Percentiles rank a stretch among this genome's conserved stretches.
Conservation (phyloP, 176 grass and related monocot species). For the Oryza meyeriana region DNA sequence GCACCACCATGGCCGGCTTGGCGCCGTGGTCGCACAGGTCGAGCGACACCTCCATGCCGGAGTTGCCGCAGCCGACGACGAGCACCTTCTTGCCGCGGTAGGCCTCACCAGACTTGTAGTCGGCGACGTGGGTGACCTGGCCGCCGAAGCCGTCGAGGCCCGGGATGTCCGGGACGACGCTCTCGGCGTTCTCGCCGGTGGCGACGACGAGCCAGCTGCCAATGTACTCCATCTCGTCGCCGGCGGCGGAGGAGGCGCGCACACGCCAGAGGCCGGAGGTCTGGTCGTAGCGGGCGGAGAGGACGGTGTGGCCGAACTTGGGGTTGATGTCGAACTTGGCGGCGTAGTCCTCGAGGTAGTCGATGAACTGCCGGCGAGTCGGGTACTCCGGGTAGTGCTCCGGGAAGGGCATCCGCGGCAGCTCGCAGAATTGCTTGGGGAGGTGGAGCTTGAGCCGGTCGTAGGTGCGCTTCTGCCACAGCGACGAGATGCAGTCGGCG, state of each 20-base stretch:
- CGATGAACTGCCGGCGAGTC: slow-evolving; percentile 59
- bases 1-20: slow-evolving; percentile 70
- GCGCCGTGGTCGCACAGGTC: slow-evolving; percentile 69
- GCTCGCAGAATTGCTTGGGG: slow-evolving; percentile 87
- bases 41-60: slow-evolving; percentile 89
- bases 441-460: slow-evolving; percentile 84
- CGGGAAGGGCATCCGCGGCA: slow-evolving; percentile 66
- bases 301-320: slow-evolving; percentile 50
- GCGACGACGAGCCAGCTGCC: slow-evolving; percentile 79
- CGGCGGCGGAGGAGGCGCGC: neutral
- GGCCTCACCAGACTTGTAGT: slow-evolving; percentile 60
- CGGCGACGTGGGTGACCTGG: slow-evolving; percentile 47
- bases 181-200: slow-evolving; percentile 82
- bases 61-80: slow-evolving; percentile 83
- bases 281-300: slow-evolving; percentile 58
- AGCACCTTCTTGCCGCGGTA: slow-evolving; percentile 70
- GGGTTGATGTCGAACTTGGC: slow-evolving; percentile 60
- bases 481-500: slow-evolving; percentile 67
- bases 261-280: slow-evolving; percentile 74
- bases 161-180: slow-evolving; percentile 47
- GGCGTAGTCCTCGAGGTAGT: slow-evolving; percentile 66
- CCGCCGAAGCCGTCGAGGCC: slow-evolving; percentile 40
- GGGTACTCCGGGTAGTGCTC: slow-evolving; percentile 77
- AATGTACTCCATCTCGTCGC: slow-evolving; percentile 73
- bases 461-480: slow-evolving; percentile 80